These are phyloP conservation scores for Arctium minus DNA, from an alignment of 129 eudicot genomes.

Conservation along the genomic window DNA sequence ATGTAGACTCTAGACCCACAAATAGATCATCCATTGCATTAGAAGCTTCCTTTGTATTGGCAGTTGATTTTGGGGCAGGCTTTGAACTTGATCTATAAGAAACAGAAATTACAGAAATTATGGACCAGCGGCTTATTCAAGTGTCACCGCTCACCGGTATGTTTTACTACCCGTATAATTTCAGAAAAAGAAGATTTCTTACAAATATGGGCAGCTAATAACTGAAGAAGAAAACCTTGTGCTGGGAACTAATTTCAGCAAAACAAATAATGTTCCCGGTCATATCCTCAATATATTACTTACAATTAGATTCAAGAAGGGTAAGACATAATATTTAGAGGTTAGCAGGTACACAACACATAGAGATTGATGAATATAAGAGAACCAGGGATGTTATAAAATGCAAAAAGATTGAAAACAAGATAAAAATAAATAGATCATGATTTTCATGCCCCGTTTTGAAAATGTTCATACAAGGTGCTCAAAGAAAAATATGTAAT, in stretches of 20 bases:
- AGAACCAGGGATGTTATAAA: not conserved
- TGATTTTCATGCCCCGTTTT: not conserved
- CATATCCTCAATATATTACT: not conserved
- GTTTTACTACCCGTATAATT: not conserved
- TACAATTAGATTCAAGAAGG: not conserved
- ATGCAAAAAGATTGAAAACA: not conserved
- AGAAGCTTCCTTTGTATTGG: constrained; percentile 35
- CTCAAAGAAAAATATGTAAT: not conserved
- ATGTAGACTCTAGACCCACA: constrained; percentile 50
- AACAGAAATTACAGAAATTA: not conserved
- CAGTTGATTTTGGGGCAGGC: constrained; percentile 28
- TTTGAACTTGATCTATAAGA: constrained; percentile 48
- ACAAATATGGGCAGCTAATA: not conserved
- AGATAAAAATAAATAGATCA: not conserved
- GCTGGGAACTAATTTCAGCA: not conserved
- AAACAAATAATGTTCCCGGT: not conserved
- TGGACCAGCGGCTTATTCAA: not conserved
- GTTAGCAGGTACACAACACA: not conserved
- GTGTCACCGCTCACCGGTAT: not conserved
- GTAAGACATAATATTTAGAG: not conserved
- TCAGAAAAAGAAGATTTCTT: not conserved
- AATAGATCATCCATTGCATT: constrained; percentile 51
- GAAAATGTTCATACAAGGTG: not conserved
- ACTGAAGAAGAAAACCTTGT: not conserved
- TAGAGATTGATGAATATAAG: not conserved